Percentiles rank a stretch among this genome's conserved stretches.
Evolutionary conservation across 768 basidiomycete genomes (phyloP).

Genomic region (Suillus fuscotomentosus): DNA sequence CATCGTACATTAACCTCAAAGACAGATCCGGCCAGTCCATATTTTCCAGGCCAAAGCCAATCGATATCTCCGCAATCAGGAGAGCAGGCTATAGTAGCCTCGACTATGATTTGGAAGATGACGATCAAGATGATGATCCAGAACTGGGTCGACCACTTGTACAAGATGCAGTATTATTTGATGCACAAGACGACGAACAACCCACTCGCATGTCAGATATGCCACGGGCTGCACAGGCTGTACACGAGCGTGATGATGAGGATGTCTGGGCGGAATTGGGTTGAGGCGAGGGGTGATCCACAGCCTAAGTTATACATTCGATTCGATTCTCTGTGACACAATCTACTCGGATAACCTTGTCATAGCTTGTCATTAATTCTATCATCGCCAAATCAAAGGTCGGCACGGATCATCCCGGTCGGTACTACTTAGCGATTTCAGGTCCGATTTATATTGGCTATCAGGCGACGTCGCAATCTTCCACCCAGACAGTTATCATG

Average conservation of each 20-base stretch:
- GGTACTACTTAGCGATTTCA: neutral
- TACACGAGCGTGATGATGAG: slow-evolving; percentile 57
- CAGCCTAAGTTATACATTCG: neutral
- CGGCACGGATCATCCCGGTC: neutral
- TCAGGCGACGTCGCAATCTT: neutral
- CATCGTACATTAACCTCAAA: slow-evolving; percentile 3
- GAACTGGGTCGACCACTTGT: slow-evolving; percentile 60
- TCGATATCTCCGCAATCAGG: slow-evolving; percentile 73
- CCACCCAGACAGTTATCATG: neutral
- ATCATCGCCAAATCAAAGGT: neutral
- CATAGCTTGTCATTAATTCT: neutral
- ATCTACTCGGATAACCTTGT: neutral
- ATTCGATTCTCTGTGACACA: neutral
- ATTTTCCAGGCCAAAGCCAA: slow-evolving; percentile 83
- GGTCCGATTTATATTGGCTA: neutral
- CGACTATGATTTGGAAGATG: slow-evolving; percentile 71
- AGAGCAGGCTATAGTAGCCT: slow-evolving; percentile 59
- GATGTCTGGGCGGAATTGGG: slow-evolving; percentile 74
- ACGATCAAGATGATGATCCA: slow-evolving; percentile 43
- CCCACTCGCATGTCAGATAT: slow-evolving; percentile 44
- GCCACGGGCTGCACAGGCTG: slow-evolving; percentile 57
- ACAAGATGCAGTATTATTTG: slow-evolving; percentile 62
- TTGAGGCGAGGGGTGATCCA: slow-evolving; percentile 23
- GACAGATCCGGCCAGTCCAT: slow-evolving; percentile 84
- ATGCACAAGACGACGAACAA: slow-evolving; percentile 42